Evolutionary conservation across 345 rosid species (phyloP), one percentile per base, ranked within the genome.

Genomic region (Moricandia arvensis): DNA sequence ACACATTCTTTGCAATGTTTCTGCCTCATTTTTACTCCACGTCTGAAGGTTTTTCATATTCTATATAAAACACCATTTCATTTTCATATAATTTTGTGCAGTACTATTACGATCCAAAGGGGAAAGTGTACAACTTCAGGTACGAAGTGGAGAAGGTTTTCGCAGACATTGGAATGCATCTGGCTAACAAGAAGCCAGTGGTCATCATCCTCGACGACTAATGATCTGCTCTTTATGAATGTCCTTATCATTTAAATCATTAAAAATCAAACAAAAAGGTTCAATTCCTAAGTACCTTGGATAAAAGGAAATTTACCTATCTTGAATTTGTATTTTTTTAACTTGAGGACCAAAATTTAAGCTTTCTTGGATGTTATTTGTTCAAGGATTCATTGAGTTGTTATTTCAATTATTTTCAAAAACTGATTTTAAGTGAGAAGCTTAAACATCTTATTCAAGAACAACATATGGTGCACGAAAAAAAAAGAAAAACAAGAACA

Each of bases 81-180:
- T 27, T 35, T 18, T 17, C 24, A 1, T 64, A 2, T 38, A 3
- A 11, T 58, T 41, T 66, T 49, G 43, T 69, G 59, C 75, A 76
- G 80, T 76, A 76, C 45, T 76, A 15, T 30, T 76, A 62, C 27
- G 80, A 76, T 29, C 75, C 75, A 17, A 0, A 0, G n/a, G 75
- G 80, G 18, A 57, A 62, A 18, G 5, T 37, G 37, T 69, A 69
- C 54, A 4, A 1, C 6, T 29, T 45, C 9, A 6, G 58, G 7
- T 8, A 21, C 0, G 9, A 30, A 54, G 75, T 76, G 69, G 69
- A 69, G 12, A 5, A 3, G 2, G 31, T 62, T 1, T 62, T 4
- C 2, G 35, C 18, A 68, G 21, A 15, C 38, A 6, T 34, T 16
- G 54, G 60, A 0, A 21, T 21, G 26, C 4, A 3, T 18, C 8